phyloP scores from a whole-genome alignment of 1,139 yeast genomes.

The Blastobotrys raffinosifermentans region DNA sequence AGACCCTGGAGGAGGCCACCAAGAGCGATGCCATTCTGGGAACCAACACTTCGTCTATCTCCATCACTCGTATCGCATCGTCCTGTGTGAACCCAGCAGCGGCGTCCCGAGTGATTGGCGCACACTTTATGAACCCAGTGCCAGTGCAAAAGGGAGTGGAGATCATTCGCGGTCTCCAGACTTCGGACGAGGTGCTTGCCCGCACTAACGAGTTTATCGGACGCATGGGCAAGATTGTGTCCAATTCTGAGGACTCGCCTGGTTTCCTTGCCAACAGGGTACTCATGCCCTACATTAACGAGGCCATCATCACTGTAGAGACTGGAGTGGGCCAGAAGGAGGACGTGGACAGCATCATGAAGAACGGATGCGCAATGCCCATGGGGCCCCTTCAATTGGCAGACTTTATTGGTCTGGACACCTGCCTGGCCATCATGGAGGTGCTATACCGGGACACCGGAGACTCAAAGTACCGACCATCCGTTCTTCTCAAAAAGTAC shows the following conservation, averaged over 20 bases:
- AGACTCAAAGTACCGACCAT: constrained; percentile 40
- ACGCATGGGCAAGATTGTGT: constrained; percentile 36
- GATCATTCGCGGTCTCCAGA: constrained; percentile 39
- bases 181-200: constrained; percentile 33
- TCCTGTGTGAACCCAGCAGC: constrained; percentile 17
- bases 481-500: constrained; percentile 34
- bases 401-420: constrained; percentile 41
- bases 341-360: constrained; percentile 41
- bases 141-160: constrained; percentile 44
- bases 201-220: constrained; percentile 31
- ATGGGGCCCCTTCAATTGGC: constrained; percentile 43
- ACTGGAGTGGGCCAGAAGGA: constrained; percentile 38
- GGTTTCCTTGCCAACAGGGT: constrained; percentile 42
- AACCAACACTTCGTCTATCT: constrained; percentile 41
- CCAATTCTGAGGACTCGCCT: constrained; percentile 37
- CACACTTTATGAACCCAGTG: constrained; percentile 44
- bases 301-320: constrained; percentile 39
- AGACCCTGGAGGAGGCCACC: constrained; percentile 31
- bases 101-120: constrained; percentile 38
- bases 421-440: constrained; percentile 40
- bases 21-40: constrained; percentile 34
- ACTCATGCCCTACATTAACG: constrained; percentile 41
- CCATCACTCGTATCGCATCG: constrained; percentile 41
- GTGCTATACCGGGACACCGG: constrained; percentile 38
- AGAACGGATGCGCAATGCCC: constrained; percentile 44